These are phyloP conservation scores for Cymbopogon citratus DNA, from an alignment of 176 grass and related monocot genomes.

Conservation along the genomic window DNA sequence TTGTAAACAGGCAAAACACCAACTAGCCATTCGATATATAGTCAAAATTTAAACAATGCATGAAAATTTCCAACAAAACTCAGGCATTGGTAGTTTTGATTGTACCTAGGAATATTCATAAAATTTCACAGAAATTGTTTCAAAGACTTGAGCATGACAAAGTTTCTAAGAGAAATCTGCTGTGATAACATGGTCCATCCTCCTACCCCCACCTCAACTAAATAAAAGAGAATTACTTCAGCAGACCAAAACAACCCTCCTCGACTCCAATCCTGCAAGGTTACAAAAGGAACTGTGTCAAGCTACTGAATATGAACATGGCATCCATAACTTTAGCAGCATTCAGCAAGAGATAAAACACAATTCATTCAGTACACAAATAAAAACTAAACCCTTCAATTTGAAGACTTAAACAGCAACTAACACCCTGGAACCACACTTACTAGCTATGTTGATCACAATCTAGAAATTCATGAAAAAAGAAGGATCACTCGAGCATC, in stretches of 20 bases:
- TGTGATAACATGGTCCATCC: background rate
- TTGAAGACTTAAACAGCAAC: background rate
- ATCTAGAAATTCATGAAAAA: background rate
- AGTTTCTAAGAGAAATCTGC: constrained; percentile 12
- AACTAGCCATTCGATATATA: background rate
- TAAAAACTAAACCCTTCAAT: background rate
- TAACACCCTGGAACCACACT: background rate
- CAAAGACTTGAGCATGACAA: constrained; percentile 30
- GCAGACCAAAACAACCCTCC: background rate
- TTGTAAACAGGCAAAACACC: background rate
- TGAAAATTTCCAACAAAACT: background rate
- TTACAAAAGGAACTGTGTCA: background rate
- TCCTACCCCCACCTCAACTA: background rate
- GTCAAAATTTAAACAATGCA: background rate
- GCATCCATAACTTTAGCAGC: background rate
- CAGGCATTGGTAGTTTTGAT: constrained; percentile 9
- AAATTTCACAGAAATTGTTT: constrained; percentile 24
- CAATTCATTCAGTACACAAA: background rate
- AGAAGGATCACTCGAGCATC: background rate
- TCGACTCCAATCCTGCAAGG: constrained; percentile 17
- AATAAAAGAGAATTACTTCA: constrained; percentile 18
- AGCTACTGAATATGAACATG: background rate
- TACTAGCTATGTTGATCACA: background rate
- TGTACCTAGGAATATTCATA: constrained; percentile 8
- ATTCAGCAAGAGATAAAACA: background rate